Percentiles rank a stretch among this genome's conserved stretches.
phyloP scores from a whole-genome alignment of 768 basidiomycete genomes.

The Suillus paluster region DNA sequence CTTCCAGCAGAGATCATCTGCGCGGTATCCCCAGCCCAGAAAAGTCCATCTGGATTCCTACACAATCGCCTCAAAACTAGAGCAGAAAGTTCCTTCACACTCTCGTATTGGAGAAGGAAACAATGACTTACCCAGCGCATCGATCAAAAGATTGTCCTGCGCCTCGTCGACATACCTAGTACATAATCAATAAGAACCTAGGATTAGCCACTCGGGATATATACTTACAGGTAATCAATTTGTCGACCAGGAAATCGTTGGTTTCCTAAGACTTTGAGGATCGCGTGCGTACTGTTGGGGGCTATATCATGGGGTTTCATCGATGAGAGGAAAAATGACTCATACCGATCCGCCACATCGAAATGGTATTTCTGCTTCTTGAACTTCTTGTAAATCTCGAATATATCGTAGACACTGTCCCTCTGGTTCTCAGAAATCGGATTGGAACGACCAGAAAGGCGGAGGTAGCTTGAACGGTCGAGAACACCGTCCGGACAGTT shows the following conservation, averaged over 20 bases:
- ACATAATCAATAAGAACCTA: not conserved
- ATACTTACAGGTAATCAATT: constrained; percentile 60
- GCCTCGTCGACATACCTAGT: constrained; percentile 74
- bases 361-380: constrained; percentile 48
- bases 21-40: constrained; percentile 83
- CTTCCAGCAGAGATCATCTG: constrained; percentile 78
- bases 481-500: constrained; percentile 42
- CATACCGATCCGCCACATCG: constrained; percentile 65
- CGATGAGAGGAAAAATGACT: not conserved
- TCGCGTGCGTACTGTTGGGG: constrained; percentile 50
- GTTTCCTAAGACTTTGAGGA: constrained; percentile 42
- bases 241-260: constrained; percentile 36
- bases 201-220: not conserved
- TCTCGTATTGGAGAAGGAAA: not conserved
- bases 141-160: constrained; percentile 73
- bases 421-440: constrained; percentile 59
- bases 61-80: constrained; percentile 68
- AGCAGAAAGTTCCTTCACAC: not conserved
- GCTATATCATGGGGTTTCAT: constrained; percentile 1
- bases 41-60: constrained; percentile 65
- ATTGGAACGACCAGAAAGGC: constrained; percentile 56
- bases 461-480: constrained; percentile 46
- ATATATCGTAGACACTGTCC: constrained; percentile 53
- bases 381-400: constrained; percentile 52
- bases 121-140: constrained; percentile 52